Percentiles rank a stretch among this genome's conserved stretches.
Evolutionary conservation across 2,329 filamentous ascomycete species (phyloP).

Genomic region (Sporothrix inflata): DNA sequence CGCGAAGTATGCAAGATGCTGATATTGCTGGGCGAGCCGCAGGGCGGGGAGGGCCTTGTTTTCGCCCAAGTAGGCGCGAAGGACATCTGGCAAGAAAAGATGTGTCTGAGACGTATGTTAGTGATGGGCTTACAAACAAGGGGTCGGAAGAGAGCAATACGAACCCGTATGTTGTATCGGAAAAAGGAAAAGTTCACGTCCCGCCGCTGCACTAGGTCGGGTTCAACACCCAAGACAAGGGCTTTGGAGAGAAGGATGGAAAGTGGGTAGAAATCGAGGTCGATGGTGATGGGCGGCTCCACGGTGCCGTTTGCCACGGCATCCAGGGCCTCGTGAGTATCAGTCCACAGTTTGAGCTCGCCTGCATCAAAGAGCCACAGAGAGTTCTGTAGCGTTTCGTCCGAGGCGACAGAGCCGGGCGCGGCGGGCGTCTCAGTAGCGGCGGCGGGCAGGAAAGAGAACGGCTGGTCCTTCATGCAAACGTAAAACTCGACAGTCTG

Average conservation of each 20-base stretch:
- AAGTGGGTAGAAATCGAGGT: slow-evolving; percentile 93
- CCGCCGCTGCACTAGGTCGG: slow-evolving; percentile 88
- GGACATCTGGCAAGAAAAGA: slow-evolving; percentile 85
- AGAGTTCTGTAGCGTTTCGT: slow-evolving; percentile 73
- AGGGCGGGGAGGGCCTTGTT: slow-evolving; percentile 81
- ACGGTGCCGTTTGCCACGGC: slow-evolving; percentile 70
- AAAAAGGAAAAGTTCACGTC: slow-evolving; percentile 91
- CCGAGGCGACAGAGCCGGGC: slow-evolving; percentile 33
- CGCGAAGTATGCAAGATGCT: slow-evolving; percentile 85
- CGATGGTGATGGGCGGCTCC: slow-evolving; percentile 73
- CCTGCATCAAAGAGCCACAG: slow-evolving; percentile 93
- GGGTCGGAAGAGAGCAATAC: slow-evolving; percentile 39
- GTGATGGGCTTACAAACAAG: neutral
- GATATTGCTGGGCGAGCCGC: slow-evolving; percentile 80
- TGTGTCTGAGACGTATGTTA: slow-evolving; percentile 66
- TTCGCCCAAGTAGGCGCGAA: slow-evolving; percentile 76
- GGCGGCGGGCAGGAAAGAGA: slow-evolving; percentile 37
- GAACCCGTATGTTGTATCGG: slow-evolving; percentile 82
- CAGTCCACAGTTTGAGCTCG: slow-evolving; percentile 84
- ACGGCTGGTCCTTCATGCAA: slow-evolving; percentile 83
- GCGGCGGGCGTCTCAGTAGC: slow-evolving; percentile 6
- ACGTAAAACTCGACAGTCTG: slow-evolving; percentile 96
- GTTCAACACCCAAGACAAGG: slow-evolving; percentile 86
- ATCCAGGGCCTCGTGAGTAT: slow-evolving; percentile 80
- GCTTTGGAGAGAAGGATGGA: slow-evolving; percentile 87